A percentile compares a stretch with the other conserved stretches of the same genome.
Evolutionary conservation across 208 protist genomes (phyloP).

Genomic region (Borovskyia barvae): DNA sequence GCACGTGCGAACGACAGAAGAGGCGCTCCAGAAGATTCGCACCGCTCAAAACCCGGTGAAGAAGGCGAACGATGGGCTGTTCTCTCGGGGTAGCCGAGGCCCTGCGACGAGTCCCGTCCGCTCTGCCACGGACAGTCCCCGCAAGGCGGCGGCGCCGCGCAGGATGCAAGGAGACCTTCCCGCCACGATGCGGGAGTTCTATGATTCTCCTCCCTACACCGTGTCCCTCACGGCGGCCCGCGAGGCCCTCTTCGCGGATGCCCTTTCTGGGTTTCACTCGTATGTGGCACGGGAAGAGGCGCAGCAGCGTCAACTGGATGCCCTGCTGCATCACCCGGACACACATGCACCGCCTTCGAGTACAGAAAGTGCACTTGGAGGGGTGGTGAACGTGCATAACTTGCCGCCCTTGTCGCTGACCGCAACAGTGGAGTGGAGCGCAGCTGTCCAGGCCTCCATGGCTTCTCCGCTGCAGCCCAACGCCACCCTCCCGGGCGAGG

Average conservation of each 20-base stretch:
- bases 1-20: slow-evolving; percentile 30
- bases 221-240: slow-evolving; percentile 38
- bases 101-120: slow-evolving; percentile 10
- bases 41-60: slow-evolving; percentile 21
- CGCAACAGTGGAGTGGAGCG: slow-evolving; percentile 10
- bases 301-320: slow-evolving; percentile 18
- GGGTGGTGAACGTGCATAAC: not conserved
- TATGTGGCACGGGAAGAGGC: slow-evolving; percentile 34
- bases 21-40: slow-evolving; percentile 39
- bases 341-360: no score
- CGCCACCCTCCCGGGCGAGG: no score
- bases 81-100: not conserved
- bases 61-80: not conserved
- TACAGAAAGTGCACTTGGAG: no score
- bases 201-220: slow-evolving; percentile 32
- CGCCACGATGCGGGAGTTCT: slow-evolving; percentile 45
- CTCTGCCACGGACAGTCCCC: not conserved
- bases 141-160: not conserved
- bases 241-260: slow-evolving; percentile 46
- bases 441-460: slow-evolving; percentile 1
- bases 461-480: not conserved
- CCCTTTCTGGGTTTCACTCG: slow-evolving; percentile 47
- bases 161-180: slow-evolving; percentile 33
- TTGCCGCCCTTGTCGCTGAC: slow-evolving; percentile 9
- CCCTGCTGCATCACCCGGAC: slow-evolving; percentile 2